Conservation (phyloP, 352 stramenopile genomes). For the Thalassiosira livingstoniorum region DNA sequence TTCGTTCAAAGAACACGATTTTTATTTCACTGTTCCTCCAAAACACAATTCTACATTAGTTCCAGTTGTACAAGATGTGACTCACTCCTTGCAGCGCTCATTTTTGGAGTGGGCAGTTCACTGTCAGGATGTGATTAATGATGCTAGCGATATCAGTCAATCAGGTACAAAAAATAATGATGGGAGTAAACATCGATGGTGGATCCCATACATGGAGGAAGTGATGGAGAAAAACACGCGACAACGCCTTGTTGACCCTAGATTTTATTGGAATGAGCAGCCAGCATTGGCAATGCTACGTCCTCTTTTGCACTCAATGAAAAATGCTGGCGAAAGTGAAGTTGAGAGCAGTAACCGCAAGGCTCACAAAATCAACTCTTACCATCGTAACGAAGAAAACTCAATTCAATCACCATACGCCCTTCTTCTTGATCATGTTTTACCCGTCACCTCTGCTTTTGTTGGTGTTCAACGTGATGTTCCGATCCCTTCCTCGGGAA, state of each 20-base stretch:
- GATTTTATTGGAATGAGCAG: slow-evolving; percentile 94
- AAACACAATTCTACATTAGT: not conserved
- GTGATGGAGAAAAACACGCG: not conserved
- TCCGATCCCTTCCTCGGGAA: slow-evolving; percentile 72
- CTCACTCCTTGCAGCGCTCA: slow-evolving; percentile 66
- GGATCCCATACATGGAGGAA: slow-evolving; percentile 34
- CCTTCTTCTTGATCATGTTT: slow-evolving; percentile 63
- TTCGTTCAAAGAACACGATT: slow-evolving; percentile 77
- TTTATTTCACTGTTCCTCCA: slow-evolving; percentile 68
- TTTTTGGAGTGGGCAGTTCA: slow-evolving; percentile 42
- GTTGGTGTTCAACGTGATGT: slow-evolving; percentile 73
- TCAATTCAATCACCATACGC: slow-evolving; percentile 39
- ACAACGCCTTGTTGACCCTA: slow-evolving; percentile 78
- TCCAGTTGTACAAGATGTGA: slow-evolving; percentile 66
- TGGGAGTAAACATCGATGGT: slow-evolving; percentile 33
- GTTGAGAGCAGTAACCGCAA: slow-evolving; percentile 18
- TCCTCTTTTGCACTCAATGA: slow-evolving; percentile 3
- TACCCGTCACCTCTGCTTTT: slow-evolving; percentile 86
- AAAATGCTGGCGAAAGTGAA: not conserved
- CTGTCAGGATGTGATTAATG: slow-evolving; percentile 10
- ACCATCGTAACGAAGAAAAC: slow-evolving; percentile 15
- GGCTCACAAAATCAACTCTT: slow-evolving; percentile 16
- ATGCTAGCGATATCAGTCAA: not conserved
- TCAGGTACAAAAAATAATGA: not conserved
- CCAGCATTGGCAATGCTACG: slow-evolving; percentile 47